phyloP scores from a whole-genome alignment of 1,139 yeast species.

The Taiozyma sp. region DNA sequence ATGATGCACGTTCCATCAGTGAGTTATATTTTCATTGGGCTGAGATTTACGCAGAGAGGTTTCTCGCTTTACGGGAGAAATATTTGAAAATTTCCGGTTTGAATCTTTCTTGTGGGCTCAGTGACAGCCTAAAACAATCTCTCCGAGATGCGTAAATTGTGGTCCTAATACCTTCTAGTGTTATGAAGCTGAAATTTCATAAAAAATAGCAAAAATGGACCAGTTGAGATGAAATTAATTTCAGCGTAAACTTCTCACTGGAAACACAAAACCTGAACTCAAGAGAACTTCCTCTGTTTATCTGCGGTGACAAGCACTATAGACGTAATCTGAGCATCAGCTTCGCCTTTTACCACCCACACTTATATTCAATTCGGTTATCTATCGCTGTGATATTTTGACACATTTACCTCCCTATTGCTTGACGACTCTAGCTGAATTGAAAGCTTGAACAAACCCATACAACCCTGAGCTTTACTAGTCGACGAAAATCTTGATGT shows the following conservation, averaged over 20 bases:
- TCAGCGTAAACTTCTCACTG: neutral
- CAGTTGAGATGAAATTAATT: neutral
- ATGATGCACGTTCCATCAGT: too few species aligned
- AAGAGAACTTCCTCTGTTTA: too few species aligned
- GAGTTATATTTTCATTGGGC: too few species aligned
- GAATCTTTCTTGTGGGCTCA: too few species aligned
- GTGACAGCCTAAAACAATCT: too few species aligned
- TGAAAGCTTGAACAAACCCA: neutral
- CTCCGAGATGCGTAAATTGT: neutral
- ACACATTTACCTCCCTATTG: neutral
- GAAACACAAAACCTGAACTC: neutral
- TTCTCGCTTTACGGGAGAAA: too few species aligned
- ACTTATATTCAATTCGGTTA: neutral
- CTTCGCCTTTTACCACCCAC: neutral
- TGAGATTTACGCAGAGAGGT: too few species aligned
- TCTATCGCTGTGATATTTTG: neutral
- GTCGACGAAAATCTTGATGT: neutral
- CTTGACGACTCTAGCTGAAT: neutral
- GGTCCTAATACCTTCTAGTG: neutral
- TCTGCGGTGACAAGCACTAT: too few species aligned
- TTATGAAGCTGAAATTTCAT: neutral
- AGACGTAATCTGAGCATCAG: neutral
- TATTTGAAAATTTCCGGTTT: too few species aligned
- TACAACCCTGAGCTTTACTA: neutral
- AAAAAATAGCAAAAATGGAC: neutral